Percentiles rank a stretch among this genome's conserved stretches.
Evolutionary conservation across 345 rosid species (phyloP).

Genomic region (Camelina sativa): DNA sequence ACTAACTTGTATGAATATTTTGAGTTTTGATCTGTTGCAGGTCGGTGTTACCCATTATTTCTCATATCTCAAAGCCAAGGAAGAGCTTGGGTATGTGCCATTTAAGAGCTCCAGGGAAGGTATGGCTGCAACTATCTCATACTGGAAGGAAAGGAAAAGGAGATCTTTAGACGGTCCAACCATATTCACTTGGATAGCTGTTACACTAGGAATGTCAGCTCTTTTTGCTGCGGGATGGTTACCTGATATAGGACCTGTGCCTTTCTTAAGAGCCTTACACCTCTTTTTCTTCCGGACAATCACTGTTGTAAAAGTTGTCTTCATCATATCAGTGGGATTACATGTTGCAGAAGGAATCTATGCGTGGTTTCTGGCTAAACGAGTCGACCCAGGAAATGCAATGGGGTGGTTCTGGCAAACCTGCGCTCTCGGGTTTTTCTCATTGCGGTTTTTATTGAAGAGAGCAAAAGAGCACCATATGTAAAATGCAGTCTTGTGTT

Average conservation of each 20-base stretch:
- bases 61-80: constrained; percentile 83
- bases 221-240: constrained; percentile 62
- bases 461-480: constrained; percentile 52
- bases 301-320: constrained; percentile 51
- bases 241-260: constrained; percentile 71
- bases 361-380: constrained; percentile 68
- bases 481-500: constrained; percentile 6
- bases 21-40: constrained; percentile 51
- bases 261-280: constrained; percentile 52
- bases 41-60: constrained; percentile 93
- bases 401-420: constrained; percentile 94
- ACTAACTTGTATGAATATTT: constrained; percentile 24
- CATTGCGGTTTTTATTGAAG: constrained; percentile 64
- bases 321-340: constrained; percentile 37
- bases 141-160: constrained; percentile 74
- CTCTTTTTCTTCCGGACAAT: constrained; percentile 67
- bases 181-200: constrained; percentile 60
- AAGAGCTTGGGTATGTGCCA: constrained; percentile 90
- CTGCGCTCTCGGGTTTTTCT: constrained; percentile 63
- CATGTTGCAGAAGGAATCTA: constrained; percentile 66
- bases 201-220: constrained; percentile 54
- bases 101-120: constrained; percentile 79
- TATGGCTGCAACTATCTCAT: constrained; percentile 82
- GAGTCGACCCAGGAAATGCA: constrained; percentile 73
- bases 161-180: constrained; percentile 74